A percentile compares a stretch with the other conserved stretches of the same genome.
These are phyloP conservation scores for Phaseolus lunatus DNA, from an alignment of 306 rosid species.

Conservation along the genomic window DNA sequence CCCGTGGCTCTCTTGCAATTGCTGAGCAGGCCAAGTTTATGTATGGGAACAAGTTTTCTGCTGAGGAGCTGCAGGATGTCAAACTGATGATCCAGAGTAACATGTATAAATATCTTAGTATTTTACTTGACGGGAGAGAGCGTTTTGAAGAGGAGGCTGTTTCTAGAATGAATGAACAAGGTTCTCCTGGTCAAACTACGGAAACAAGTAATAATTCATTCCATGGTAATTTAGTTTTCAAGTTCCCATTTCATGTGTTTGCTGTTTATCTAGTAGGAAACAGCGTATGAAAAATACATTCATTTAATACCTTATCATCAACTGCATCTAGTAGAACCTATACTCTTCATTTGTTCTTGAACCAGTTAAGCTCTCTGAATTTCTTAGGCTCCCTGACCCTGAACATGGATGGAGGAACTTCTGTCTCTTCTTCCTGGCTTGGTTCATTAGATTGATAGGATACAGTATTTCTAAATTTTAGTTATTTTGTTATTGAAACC, in stretches of 20 bases:
- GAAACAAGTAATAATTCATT: slow-evolving; percentile 61
- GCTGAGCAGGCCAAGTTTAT: slow-evolving; percentile 83
- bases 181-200: slow-evolving; percentile 51
- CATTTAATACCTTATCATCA: slow-evolving; percentile 13
- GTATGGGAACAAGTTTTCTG: slow-evolving; percentile 79
- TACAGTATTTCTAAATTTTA: slow-evolving; percentile 3
- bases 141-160: slow-evolving; percentile 93
- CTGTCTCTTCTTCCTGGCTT: slow-evolving; percentile 1
- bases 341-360: slow-evolving; percentile 23
- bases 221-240: slow-evolving; percentile 22
- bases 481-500: background rate
- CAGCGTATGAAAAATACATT: background rate
- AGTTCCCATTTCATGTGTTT: slow-evolving; percentile 2
- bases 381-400: slow-evolving; percentile 4
- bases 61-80: slow-evolving; percentile 79
- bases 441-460: slow-evolving; percentile 1
- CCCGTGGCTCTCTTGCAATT: slow-evolving; percentile 41
- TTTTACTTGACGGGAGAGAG: slow-evolving; percentile 95
- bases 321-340: slow-evolving; percentile 3
- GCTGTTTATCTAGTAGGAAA: background rate
- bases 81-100: slow-evolving; percentile 97
- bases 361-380: slow-evolving; percentile 18
- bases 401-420: background rate
- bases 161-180: slow-evolving; percentile 57
- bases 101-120: slow-evolving; percentile 95